Evolutionary conservation across 225 moss, liverwort and hornwort genomes (phyloP).

Genomic region (Straminergon stramineum): DNA sequence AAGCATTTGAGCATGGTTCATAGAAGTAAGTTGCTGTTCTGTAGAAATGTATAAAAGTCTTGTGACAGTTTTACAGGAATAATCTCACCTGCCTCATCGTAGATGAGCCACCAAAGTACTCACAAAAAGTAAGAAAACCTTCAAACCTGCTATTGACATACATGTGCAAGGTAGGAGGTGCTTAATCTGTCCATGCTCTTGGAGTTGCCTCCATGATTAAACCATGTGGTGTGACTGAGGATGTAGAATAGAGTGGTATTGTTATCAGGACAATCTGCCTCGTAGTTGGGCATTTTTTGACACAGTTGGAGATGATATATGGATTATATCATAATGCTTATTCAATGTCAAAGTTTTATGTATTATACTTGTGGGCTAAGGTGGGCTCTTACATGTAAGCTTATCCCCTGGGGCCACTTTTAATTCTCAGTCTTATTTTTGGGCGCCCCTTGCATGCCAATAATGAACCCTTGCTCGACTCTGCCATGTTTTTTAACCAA

Average conservation of each 20-base stretch:
- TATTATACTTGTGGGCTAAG: background rate
- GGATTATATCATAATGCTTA: background rate
- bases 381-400: background rate
- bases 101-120: background rate
- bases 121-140: background rate
- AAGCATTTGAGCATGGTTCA: background rate
- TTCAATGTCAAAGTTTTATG: background rate
- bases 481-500: background rate
- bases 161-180: background rate
- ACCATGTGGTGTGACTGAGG: background rate
- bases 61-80: background rate
- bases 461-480: background rate
- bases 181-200: background rate
- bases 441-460: background rate
- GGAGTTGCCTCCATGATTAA: too few relatives aligned
- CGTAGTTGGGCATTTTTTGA: too few relatives aligned
- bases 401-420: background rate
- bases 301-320: background rate
- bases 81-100: background rate
- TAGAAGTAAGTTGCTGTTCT: background rate
- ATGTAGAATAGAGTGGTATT: background rate
- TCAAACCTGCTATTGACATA: background rate
- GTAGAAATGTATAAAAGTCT: background rate
- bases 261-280: background rate
- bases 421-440: background rate